Percentiles rank a stretch among this genome's conserved stretches.
Conservation (phyloP, 2,329 filamentous ascomycete genomes). For the Arthrinium phaeospermum region DNA sequence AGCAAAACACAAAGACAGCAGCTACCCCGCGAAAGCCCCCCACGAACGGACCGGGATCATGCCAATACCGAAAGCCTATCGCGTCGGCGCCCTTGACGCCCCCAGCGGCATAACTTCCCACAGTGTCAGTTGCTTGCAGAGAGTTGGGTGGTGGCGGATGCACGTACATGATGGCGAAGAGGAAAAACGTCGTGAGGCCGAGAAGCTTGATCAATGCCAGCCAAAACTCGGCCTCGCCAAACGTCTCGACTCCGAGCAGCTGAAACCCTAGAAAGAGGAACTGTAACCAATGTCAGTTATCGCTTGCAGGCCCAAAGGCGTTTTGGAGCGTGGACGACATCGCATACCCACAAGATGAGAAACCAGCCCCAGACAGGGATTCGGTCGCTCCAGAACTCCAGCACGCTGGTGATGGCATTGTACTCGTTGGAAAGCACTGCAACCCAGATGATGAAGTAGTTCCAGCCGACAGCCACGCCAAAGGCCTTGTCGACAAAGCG, state of each 20-base stretch:
- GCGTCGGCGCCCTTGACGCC: conserved; percentile 66
- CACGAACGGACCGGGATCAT: conserved; percentile 71
- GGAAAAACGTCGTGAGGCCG: conserved; percentile 72
- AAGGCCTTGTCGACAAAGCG: conserved; percentile 75
- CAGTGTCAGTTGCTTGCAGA: conserved; percentile 21
- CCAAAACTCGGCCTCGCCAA: conserved; percentile 83
- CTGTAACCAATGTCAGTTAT: conserved; percentile 31
- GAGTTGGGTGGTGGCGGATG: conserved; percentile 1
- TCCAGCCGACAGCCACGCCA: conserved; percentile 72
- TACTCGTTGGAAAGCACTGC: conserved; percentile 73
- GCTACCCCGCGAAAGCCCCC: conserved; percentile 71
- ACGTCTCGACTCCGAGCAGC: conserved; percentile 73
- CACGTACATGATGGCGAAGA: conserved; percentile 70
- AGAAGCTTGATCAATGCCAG: conserved; percentile 74
- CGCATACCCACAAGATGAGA: conserved; percentile 70
- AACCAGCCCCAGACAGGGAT: conserved; percentile 72
- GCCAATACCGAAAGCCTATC: conserved; percentile 76
- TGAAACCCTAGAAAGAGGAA: conserved; percentile 70
- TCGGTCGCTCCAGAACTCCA: conserved; percentile 68
- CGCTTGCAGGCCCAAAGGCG: neutral
- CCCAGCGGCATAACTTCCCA: conserved; percentile 63
- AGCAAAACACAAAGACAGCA: conserved; percentile 72
- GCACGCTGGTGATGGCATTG: conserved; percentile 70
- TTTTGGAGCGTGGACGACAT: neutral
- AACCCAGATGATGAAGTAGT: conserved; percentile 73